A percentile compares a stretch with the other conserved stretches of the same genome.
These are phyloP conservation scores for Ilex paraguariensis DNA, from an alignment of 305 asterid species.

Conservation along the genomic window DNA sequence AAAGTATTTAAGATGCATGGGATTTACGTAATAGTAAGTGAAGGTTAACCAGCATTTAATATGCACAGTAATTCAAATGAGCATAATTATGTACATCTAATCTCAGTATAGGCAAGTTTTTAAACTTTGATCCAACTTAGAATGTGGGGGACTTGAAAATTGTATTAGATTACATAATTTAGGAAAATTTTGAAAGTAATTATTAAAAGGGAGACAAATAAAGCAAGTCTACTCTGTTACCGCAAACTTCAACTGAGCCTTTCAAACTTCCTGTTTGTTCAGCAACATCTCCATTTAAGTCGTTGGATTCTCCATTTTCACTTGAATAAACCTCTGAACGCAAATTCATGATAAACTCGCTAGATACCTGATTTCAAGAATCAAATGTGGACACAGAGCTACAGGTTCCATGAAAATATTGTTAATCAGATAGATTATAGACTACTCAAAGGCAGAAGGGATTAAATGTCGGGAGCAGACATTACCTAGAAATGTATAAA, in stretches of 20 bases:
- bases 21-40: neutral
- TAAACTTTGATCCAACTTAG: neutral
- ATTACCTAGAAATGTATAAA: no score
- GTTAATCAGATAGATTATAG: no score
- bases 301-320: conserved; percentile 40
- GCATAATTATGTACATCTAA: neutral
- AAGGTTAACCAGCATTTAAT: neutral
- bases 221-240: conserved; percentile 19
- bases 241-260: conserved; percentile 38
- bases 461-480: no score
- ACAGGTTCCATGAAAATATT: no score
- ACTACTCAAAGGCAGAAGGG: no score
- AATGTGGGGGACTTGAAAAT: neutral
- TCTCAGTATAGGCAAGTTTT: neutral
- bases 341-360: conserved; percentile 49
- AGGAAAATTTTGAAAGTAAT: neutral
- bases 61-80: neutral
- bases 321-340: conserved; percentile 32
- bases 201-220: neutral
- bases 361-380: conserved; percentile 13
- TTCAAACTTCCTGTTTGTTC: conserved; percentile 40
- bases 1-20: neutral
- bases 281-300: conserved; percentile 35
- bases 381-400: conserved; percentile 5
- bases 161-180: neutral